Evolutionary conservation across 1,284 basidiomycete genomes (phyloP), one percentile per base, ranked within the genome.

Genomic region (Ganoderma multipileum): DNA sequence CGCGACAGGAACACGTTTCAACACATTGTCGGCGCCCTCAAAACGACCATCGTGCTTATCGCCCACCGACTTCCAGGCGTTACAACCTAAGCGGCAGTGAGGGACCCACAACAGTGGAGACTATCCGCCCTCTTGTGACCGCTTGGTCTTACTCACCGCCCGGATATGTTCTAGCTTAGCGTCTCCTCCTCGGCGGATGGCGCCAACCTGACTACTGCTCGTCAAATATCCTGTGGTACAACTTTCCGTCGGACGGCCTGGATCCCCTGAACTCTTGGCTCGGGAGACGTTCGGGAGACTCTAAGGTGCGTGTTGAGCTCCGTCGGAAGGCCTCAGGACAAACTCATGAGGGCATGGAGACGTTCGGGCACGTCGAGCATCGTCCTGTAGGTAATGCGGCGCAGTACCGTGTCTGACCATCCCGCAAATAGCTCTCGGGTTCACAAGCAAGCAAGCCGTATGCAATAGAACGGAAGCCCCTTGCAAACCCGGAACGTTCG

Each of bases 21-120:
- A 33, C n/a, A 9, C 12, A 26, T 52, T 28, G 30, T 55, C 18
- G 18, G 9, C 30, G 6, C 28, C 54, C 16, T 20, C 12, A 14
- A 33, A 55, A 55, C 63, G 39, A 58, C 55, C n/a, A 64, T 64
- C 63, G 41, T 47, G 18, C 63, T n/a, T 47, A 55, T 55, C 54
- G 54, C 26, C 12, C 28, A 30, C 26, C 23, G 12, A 30, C 44
- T 58, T 33, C 16, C 23, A 28, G n/a, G 16, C 38, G 28, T 18
- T 11, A 47, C 36, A 44, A 57, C 62, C 20, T 28, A 57, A 55
- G 30, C 30, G 54, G 54, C 28, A 39, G 54, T 23, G 28, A 36
- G 42, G 36, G 57, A 20, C 36, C 64, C 64, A 23, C 9, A 26
- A 30, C 23, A 33, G 47, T 9, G 65, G 65, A 61, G 60, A 66